Conservation (phyloP, 2,329 filamentous ascomycete species). For the Tympanopsis confertula region DNA sequence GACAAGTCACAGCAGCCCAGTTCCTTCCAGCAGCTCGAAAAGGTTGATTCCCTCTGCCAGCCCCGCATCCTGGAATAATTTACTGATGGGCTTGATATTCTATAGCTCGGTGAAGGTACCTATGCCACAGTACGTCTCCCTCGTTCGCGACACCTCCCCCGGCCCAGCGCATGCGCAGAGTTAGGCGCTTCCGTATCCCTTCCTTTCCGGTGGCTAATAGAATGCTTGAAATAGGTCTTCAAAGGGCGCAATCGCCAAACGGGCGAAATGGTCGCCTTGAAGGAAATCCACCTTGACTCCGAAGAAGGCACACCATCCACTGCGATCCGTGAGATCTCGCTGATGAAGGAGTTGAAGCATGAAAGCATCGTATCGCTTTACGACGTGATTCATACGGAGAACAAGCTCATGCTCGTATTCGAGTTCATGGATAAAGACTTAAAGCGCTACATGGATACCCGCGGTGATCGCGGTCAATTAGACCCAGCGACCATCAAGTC, state of each 20-base stretch:
- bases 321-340: slow-evolving; percentile 59
- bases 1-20: slow-evolving; percentile 55
- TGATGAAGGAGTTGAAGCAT: slow-evolving; percentile 66
- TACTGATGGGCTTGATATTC: too few species aligned
- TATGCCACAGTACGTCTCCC: slow-evolving; percentile 50
- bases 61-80: neutral
- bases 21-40: slow-evolving; percentile 64
- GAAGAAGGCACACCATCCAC: slow-evolving; percentile 62
- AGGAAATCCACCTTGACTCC: slow-evolving; percentile 62
- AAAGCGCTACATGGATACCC: slow-evolving; percentile 62
- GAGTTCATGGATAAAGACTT: slow-evolving; percentile 65
- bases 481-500: slow-evolving; percentile 58
- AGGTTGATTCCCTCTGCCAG: slow-evolving; percentile 8
- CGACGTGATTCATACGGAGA: slow-evolving; percentile 65
- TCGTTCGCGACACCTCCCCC: slow-evolving; percentile 1
- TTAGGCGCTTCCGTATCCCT: neutral
- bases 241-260: slow-evolving; percentile 63
- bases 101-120: slow-evolving; percentile 52
- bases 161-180: slow-evolving; percentile 2
- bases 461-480: slow-evolving; percentile 49
- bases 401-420: slow-evolving; percentile 65
- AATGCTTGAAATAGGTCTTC: slow-evolving; percentile 39
- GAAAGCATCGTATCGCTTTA: slow-evolving; percentile 61
- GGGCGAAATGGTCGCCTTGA: slow-evolving; percentile 57
- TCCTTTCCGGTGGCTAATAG: neutral